Percentiles rank a stretch among this genome's conserved stretches.
These are phyloP conservation scores for Cladosporium colombiae DNA, from an alignment of 2,329 filamentous ascomycete species.

Conservation along the genomic window DNA sequence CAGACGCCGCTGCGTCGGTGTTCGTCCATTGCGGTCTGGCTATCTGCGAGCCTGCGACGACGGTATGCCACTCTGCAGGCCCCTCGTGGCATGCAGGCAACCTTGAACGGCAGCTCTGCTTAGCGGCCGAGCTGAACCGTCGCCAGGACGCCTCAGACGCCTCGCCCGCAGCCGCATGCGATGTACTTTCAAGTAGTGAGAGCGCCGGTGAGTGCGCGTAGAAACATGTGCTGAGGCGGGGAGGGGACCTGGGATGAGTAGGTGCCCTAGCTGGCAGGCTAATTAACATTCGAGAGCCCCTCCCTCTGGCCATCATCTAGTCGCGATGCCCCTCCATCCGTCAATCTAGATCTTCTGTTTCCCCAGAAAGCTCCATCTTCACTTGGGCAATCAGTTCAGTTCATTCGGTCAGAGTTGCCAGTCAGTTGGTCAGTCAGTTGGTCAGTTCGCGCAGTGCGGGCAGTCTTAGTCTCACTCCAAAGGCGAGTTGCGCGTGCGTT, in stretches of 20 bases:
- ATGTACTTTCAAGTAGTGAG: constrained; percentile 5
- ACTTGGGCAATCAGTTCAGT: neutral
- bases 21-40: constrained; percentile 4
- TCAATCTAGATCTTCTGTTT: constrained; percentile 11
- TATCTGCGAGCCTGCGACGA: constrained; percentile 6
- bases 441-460: neutral
- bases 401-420: neutral
- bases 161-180: constrained; percentile 15
- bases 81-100: constrained; percentile 15
- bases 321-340: constrained; percentile 3
- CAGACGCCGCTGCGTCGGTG: constrained; percentile 14
- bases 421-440: neutral
- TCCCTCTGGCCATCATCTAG: constrained; percentile 1
- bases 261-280: constrained; percentile 3
- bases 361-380: constrained; percentile 3
- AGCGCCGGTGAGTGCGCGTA: neutral
- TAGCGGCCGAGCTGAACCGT: constrained; percentile 13
- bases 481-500: constrained; percentile 8
- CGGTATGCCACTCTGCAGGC: constrained; percentile 6
- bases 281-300: constrained; percentile 14
- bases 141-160: constrained; percentile 17
- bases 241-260: neutral
- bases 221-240: constrained; percentile 11
- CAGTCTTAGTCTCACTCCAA: neutral
- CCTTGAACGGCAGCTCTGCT: constrained; percentile 7